Conservation (phyloP, 352 stramenopile species). For the Globisporangium carolinianum region DNA sequence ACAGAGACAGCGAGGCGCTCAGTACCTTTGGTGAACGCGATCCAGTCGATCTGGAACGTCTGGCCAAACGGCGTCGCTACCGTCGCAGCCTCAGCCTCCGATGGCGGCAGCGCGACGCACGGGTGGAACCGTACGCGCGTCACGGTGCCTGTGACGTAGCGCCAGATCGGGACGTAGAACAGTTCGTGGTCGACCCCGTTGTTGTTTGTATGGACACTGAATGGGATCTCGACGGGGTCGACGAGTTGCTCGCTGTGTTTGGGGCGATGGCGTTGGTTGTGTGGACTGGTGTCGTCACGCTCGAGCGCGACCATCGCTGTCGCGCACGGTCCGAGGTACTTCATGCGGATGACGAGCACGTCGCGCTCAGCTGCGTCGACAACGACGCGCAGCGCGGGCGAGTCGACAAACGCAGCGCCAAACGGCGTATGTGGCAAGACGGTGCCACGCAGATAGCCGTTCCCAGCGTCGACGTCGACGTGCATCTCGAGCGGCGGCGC, state of each 20-base stretch:
- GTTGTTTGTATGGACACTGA: conserved; percentile 23
- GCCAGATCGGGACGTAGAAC: conserved; percentile 60
- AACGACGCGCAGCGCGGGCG: conserved; percentile 46
- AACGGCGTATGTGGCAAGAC: conserved; percentile 29
- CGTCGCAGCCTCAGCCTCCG: conserved; percentile 11
- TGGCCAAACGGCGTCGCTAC: conserved; percentile 20
- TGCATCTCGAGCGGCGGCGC: conserved; percentile 61
- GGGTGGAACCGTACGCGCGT: conserved; percentile 57
- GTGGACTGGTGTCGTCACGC: conserved; percentile 5
- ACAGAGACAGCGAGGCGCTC: too few relatives aligned
- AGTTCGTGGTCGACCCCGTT: conserved; percentile 23
- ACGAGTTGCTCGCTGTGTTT: conserved; percentile 25
- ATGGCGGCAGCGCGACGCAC: conserved; percentile 23
- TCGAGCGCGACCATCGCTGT: conserved; percentile 48
- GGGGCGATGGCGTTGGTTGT: conserved; percentile 6
- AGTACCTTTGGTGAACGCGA: conserved; percentile 56
- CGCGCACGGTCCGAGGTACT: conserved; percentile 49
- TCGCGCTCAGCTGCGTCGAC: conserved; percentile 40
- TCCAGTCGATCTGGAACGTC: conserved; percentile 65
- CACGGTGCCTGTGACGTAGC: conserved; percentile 48
- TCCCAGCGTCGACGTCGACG: conserved; percentile 42
- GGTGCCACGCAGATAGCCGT: conserved; percentile 34
- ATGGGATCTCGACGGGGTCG: conserved; percentile 49
- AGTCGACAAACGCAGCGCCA: conserved; percentile 46
- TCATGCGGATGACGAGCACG: conserved; percentile 53